These are phyloP conservation scores for Pleurotus giganteus DNA, from an alignment of 768 basidiomycete genomes.

Conservation along the genomic window DNA sequence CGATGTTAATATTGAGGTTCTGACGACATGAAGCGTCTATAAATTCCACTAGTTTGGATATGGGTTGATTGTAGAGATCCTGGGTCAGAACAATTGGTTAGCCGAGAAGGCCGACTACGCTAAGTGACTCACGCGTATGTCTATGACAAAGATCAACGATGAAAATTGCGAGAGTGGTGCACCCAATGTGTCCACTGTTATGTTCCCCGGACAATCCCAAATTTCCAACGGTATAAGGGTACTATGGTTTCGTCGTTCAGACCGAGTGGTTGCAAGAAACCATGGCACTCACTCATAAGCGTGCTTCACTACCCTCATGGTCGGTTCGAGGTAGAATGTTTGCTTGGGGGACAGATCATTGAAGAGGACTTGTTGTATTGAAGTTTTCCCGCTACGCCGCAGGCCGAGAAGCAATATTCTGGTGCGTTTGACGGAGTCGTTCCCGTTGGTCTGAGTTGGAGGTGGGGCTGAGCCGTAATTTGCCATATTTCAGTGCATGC, in stretches of 20 bases:
- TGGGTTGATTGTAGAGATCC: conserved; percentile 84
- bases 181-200: conserved; percentile 75
- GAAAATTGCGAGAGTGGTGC: conserved; percentile 76
- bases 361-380: conserved; percentile 90
- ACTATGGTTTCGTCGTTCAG: conserved; percentile 39
- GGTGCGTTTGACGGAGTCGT: conserved; percentile 41
- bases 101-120: conserved; percentile 4
- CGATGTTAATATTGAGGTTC: conserved; percentile 76
- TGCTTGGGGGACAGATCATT: conserved; percentile 79
- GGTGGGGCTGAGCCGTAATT: neutral
- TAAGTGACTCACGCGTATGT: conserved; percentile 76
- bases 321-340: conserved; percentile 87
- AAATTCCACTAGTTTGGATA: conserved; percentile 79
- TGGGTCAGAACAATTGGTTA: conserved; percentile 24
- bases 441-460: conserved; percentile 12
- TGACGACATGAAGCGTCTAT: conserved; percentile 73
- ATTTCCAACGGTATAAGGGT: conserved; percentile 91
- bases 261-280: conserved; percentile 9
- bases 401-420: conserved; percentile 75
- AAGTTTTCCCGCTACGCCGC: conserved; percentile 87
- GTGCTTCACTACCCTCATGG: conserved; percentile 72
- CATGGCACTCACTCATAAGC: conserved; percentile 67
- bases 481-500: neutral
- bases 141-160: conserved; percentile 89
- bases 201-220: conserved; percentile 92